A percentile compares a stretch with the other conserved stretches of the same genome.
Evolutionary conservation across 331 rosid species (phyloP).

Genomic region (Cucumis variabilis): DNA sequence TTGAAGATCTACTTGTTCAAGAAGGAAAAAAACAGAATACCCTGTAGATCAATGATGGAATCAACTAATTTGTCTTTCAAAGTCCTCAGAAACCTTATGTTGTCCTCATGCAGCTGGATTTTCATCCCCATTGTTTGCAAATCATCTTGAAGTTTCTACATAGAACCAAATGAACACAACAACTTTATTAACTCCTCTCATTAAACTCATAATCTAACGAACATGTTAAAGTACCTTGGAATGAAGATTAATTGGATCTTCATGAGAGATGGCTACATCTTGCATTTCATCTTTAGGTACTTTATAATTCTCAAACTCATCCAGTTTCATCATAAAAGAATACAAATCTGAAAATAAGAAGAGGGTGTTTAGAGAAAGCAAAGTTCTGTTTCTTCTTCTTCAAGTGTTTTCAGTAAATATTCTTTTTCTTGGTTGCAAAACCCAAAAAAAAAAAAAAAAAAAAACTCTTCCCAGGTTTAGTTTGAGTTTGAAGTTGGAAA

Average conservation of each 20-base stretch:
- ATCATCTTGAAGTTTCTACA: slow-evolving; percentile 77
- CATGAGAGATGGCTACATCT: slow-evolving; percentile 61
- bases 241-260: slow-evolving; percentile 51
- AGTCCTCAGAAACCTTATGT: slow-evolving; percentile 52
- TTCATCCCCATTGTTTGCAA: slow-evolving; percentile 58
- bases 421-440: neutral
- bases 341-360: slow-evolving; percentile 41
- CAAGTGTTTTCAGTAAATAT: neutral
- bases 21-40: slow-evolving; percentile 41
- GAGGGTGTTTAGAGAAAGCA: neutral
- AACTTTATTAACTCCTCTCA: neutral
- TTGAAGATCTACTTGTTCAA: neutral
- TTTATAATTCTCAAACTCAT: slow-evolving; percentile 43
- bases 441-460: neutral
- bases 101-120: slow-evolving; percentile 81
- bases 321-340: slow-evolving; percentile 55
- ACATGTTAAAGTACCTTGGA: slow-evolving; percentile 60
- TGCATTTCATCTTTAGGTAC: slow-evolving; percentile 43
- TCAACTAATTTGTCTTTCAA: slow-evolving; percentile 69
- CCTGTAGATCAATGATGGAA: slow-evolving; percentile 72
- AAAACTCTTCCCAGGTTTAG: neutral
- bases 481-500: neutral
- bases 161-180: slow-evolving; percentile 25
- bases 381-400: slow-evolving; percentile 6
- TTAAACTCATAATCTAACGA: neutral